Conservation (phyloP, 2,329 filamentous ascomycete species). For the Rhexocercosporidium sp. region DNA sequence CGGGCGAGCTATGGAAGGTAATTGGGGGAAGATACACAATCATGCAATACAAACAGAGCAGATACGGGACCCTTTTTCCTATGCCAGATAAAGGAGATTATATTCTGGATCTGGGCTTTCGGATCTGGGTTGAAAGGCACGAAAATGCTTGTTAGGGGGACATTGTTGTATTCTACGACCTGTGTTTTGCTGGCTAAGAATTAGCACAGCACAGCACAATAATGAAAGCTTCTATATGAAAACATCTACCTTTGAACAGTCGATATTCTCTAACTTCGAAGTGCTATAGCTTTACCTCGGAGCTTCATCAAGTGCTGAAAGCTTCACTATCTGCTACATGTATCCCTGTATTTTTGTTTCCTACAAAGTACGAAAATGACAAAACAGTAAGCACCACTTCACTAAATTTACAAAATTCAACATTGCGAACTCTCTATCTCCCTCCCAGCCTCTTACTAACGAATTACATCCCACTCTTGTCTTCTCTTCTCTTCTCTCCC, state of each 20-base stretch:
- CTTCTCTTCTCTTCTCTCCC: too few species aligned
- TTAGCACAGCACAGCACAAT: not conserved
- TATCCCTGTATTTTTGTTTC: too few species aligned
- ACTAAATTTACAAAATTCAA: too few species aligned
- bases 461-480: not conserved
- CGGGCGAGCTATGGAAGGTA: conserved; percentile 50
- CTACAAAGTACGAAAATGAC: too few species aligned
- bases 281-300: too few species aligned
- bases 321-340: not conserved
- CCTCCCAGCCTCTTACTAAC: not conserved
- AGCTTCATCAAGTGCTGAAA: too few species aligned
- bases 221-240: not conserved
- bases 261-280: too few species aligned
- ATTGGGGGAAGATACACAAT: not conserved
- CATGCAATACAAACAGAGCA: not conserved
- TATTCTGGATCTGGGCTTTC: not conserved
- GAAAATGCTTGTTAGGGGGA: not conserved
- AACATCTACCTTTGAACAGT: too few species aligned
- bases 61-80: not conserved
- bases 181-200: not conserved
- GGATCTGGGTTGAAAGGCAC: not conserved
- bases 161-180: not conserved
- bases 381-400: too few species aligned
- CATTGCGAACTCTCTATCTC: too few species aligned
- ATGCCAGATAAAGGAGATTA: not conserved